Evolutionary conservation across 2,329 filamentous ascomycete genomes (phyloP).

Genomic region (Parasarocladium wereldwijsianum): DNA sequence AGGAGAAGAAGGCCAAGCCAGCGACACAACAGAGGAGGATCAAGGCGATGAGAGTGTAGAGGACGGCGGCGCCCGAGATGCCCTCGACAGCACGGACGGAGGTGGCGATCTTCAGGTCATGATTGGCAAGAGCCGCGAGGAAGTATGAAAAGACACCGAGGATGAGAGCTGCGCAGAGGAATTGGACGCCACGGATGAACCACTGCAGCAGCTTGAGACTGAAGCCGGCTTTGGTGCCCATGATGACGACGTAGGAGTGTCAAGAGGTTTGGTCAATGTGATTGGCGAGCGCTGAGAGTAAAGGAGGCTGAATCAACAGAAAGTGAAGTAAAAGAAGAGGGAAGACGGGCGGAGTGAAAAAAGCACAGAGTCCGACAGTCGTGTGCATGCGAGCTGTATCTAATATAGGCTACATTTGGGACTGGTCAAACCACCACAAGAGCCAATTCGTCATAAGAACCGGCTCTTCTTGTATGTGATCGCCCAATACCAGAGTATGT

Average conservation of each 20-base stretch:
- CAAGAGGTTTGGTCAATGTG: not conserved
- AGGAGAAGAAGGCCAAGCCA: slow-evolving; percentile 57
- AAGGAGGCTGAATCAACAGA: not conserved
- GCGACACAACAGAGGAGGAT: slow-evolving; percentile 68
- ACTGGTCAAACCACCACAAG: no score
- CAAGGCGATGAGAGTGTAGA: slow-evolving; percentile 63
- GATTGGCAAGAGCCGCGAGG: slow-evolving; percentile 55
- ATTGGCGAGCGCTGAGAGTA: not conserved
- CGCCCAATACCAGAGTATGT: no score
- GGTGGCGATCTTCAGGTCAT: slow-evolving; percentile 45
- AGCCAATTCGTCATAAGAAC: no score
- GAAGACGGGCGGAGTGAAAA: not conserved
- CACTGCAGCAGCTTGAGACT: slow-evolving; percentile 56
- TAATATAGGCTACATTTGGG: no score
- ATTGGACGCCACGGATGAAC: slow-evolving; percentile 58
- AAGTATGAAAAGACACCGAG: slow-evolving; percentile 77
- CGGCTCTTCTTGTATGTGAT: no score
- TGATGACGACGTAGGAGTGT: slow-evolving; percentile 8
- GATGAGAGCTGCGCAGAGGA: slow-evolving; percentile 57
- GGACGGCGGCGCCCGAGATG: slow-evolving; percentile 56
- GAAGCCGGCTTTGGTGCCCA: slow-evolving; percentile 21
- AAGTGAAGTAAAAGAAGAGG: not conserved
- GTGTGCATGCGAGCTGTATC: not conserved
- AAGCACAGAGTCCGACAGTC: not conserved
- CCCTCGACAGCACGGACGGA: slow-evolving; percentile 63